These are phyloP conservation scores for Nyctanthes arbortristis DNA, from an alignment of 257 asterid species.

Conservation along the genomic window DNA sequence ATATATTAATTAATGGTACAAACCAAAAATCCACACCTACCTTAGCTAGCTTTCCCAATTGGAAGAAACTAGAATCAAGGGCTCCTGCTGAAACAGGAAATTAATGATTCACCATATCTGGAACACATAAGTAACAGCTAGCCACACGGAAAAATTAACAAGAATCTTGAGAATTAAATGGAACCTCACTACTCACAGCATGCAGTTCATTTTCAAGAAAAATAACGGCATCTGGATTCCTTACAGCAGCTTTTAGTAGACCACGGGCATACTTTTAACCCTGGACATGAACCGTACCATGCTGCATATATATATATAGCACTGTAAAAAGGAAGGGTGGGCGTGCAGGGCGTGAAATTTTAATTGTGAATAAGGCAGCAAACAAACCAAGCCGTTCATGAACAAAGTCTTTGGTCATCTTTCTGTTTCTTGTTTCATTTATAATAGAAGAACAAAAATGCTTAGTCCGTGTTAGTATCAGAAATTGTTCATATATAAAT, in stretches of 20 bases:
- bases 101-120: conserved; percentile 50
- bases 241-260: conserved; percentile 47
- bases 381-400: not conserved
- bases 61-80: conserved; percentile 51
- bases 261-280: conserved; percentile 56
- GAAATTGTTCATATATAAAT: no score
- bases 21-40: conserved; percentile 18
- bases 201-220: conserved; percentile 54
- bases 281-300: conserved; percentile 47
- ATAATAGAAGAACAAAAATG: no score
- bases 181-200: conserved; percentile 29
- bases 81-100: conserved; percentile 45
- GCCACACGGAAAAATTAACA: not conserved
- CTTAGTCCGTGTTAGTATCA: no score
- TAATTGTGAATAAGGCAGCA: not conserved
- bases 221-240: conserved; percentile 55
- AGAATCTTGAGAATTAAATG: not conserved
- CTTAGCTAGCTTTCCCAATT: conserved; percentile 51
- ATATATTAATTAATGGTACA: not conserved
- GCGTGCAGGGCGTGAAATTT: not conserved
- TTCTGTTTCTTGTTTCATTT: not conserved
- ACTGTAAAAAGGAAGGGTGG: conserved; percentile 25
- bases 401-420: not conserved
- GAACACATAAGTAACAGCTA: not conserved
- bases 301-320: conserved; percentile 56